Evolutionary conservation across 208 protist genomes (phyloP).

Genomic region (Leptomonas seymouri): DNA sequence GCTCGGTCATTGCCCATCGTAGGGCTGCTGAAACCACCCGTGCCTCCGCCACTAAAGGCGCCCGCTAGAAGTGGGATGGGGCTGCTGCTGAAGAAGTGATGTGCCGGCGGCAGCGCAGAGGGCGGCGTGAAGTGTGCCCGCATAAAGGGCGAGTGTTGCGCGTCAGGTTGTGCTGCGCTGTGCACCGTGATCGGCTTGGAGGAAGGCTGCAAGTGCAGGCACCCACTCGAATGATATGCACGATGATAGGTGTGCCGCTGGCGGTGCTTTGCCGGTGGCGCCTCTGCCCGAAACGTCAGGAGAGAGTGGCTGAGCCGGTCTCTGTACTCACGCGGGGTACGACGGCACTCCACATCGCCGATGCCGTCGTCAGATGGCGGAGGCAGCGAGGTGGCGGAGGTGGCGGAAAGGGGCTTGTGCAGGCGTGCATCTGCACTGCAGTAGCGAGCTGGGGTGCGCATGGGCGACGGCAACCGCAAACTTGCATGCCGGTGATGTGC

Average conservation of each 20-base stretch:
- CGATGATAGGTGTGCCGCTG: not conserved
- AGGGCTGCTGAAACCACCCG: slow-evolving; percentile 1
- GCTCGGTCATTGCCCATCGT: not conserved
- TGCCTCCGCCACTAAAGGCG: slow-evolving; percentile 13
- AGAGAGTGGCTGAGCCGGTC: not conserved
- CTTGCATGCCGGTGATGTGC: not conserved
- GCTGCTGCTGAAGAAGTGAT: slow-evolving; percentile 8
- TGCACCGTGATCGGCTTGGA: slow-evolving; percentile 4
- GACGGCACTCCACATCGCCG: not conserved
- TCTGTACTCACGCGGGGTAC: not conserved
- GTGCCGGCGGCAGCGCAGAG: not conserved
- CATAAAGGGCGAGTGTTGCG: not conserved
- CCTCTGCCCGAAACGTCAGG: not conserved
- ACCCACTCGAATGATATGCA: not conserved
- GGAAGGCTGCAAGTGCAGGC: not conserved
- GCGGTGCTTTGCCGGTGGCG: not conserved
- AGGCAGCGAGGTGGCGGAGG: not conserved
- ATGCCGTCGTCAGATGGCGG: not conserved
- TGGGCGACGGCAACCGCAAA: not conserved
- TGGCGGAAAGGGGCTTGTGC: not conserved
- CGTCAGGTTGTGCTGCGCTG: not conserved
- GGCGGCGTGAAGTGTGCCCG: slow-evolving; percentile 6
- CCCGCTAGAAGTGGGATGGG: slow-evolving; percentile 20
- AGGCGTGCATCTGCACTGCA: not conserved
- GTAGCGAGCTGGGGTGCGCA: not conserved